These are phyloP conservation scores for Cordyceps cateniannulata DNA, from an alignment of 2,329 filamentous ascomycete genomes.

Conservation along the genomic window DNA sequence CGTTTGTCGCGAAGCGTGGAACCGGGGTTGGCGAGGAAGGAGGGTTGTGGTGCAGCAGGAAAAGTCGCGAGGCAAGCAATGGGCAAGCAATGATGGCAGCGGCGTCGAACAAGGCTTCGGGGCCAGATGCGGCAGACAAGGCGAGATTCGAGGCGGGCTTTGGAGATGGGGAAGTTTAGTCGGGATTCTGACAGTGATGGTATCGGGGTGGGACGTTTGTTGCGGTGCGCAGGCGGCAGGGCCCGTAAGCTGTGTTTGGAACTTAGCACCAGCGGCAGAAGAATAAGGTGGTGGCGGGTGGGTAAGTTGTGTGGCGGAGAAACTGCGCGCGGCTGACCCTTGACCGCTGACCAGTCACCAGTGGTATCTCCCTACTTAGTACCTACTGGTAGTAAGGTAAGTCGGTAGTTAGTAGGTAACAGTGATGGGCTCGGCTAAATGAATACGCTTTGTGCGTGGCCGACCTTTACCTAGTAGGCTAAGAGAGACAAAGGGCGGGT, in stretches of 20 bases:
- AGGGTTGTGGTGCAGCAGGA: not conserved
- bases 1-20: slow-evolving; percentile 8
- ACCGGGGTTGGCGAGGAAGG: not conserved
- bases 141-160: not conserved
- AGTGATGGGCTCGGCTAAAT: not conserved
- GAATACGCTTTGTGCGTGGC: not conserved
- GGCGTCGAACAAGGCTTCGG: not conserved
- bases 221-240: not conserved
- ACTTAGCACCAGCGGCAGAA: not conserved
- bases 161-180: not conserved
- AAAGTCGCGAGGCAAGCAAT: not conserved
- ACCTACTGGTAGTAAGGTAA: too few species aligned
- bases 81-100: not conserved
- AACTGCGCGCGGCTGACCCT: slow-evolving; percentile 9
- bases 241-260: not conserved
- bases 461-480: not conserved
- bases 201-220: slow-evolving; percentile 5
- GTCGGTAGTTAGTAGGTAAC: too few species aligned
- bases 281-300: not conserved
- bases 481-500: not conserved
- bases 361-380: too few species aligned
- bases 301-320: slow-evolving; percentile 8
- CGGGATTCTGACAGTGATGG: not conserved
- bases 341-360: too few species aligned
- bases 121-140: not conserved